Evolutionary conservation across 2,329 filamentous ascomycete genomes (phyloP), one percentile per base, ranked within the genome.

Genomic region (Zymoseptoria pseudotritici): DNA sequence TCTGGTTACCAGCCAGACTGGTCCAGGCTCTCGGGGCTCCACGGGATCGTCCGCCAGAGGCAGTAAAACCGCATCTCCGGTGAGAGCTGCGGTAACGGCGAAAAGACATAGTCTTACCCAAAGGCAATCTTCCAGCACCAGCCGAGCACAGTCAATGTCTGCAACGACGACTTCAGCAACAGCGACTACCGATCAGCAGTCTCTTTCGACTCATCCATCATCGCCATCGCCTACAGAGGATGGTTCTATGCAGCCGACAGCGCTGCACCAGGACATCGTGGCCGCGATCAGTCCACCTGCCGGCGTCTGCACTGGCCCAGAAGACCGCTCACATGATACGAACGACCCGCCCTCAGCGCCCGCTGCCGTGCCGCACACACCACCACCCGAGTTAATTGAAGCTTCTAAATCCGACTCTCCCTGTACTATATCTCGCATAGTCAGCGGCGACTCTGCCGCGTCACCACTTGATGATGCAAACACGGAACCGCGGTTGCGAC

Each of bases 171-270:
- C 67, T 42, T 72, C 70, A 10, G 70, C 67, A 2, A 70, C 69
- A 22, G 68, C 70, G 9, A 66, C 65, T 2, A 71, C 69, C 8
- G 67, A 66, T 11, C 64, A 67, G 20, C 63, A 68, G 22, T 72
- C 70, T 6, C 66, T 68, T 11, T 72, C 70, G 2, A 73, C 72
- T 11, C 68, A 71, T 50, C 68, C 69, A 0, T 73, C 72, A n/a
- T 73, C 71, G 1, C 59, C 72, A 17, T 66, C 66, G n/a, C 58
- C 71, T 6, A 67, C 64, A 17, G 71, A 70, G 8, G 66, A 69
- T 42, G 68, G 68, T 10, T 52, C 61, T 5, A 62, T 60, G 20
- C 64, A 62, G 36, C 36, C 36, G 36, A 17, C 54, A 11, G 36
- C 36, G 36, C 36, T n/a, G 17, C 36, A 46, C 2, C 36, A 46